These are phyloP conservation scores for Botrytis elliptica DNA, from an alignment of 2,329 filamentous ascomycete species.

Conservation along the genomic window DNA sequence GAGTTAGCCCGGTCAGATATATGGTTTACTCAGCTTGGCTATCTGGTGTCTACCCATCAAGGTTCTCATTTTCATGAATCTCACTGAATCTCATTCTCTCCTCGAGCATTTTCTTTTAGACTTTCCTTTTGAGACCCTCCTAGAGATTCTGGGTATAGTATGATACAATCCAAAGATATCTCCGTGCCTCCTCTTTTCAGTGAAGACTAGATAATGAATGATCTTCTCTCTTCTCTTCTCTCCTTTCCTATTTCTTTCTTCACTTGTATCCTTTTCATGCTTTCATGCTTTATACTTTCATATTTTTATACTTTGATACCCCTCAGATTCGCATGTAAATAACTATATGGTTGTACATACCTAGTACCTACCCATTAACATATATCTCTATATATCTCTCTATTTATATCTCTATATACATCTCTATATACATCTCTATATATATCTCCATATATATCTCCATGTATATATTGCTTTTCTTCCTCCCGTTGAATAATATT, in stretches of 20 bases:
- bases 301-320: background rate
- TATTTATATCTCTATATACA: too few species aligned
- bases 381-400: background rate
- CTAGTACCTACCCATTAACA: background rate
- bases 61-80: conserved; percentile 11
- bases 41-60: conserved; percentile 8
- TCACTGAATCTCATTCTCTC: background rate
- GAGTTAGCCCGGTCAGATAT: background rate
- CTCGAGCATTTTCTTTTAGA: background rate
- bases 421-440: background rate
- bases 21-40: background rate
- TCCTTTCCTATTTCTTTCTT: background rate
- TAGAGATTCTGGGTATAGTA: background rate
- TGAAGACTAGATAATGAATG: background rate
- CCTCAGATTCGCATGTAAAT: background rate
- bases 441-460: background rate
- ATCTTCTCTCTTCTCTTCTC: background rate
- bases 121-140: background rate
- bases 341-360: background rate
- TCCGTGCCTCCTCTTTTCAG: background rate
- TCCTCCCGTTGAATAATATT: background rate
- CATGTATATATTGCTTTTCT: background rate
- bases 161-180: background rate
- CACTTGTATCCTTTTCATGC: background rate
- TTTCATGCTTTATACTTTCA: background rate